Base-by-base conservation (phyloP, 2,329 filamentous ascomycete species). In the Phialocephala subalpina region DNA sequence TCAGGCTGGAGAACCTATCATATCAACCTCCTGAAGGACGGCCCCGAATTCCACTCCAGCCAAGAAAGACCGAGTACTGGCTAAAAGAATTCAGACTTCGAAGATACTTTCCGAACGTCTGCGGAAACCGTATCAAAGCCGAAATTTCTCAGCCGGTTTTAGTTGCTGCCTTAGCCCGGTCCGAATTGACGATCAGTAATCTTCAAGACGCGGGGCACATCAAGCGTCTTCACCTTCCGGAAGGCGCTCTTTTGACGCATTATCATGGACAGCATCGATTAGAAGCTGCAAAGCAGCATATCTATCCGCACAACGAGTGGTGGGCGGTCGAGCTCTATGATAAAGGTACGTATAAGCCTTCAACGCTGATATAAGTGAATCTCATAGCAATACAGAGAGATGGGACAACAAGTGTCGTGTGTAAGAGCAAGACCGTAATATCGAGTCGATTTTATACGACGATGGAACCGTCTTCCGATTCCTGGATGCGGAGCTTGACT, bases 351-450 rank as follows among this genome's bases (percentile, higher is more conserved):
- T 61, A 60, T 22, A 52, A 52, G n/a, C 47, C n/a, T 52, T 61
- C 18, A 65, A 63, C 18, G 20, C 53, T 63, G 25, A 58, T 63
- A 63, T 58, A 63, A 59, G 25, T 63, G 20, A 63, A 58, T 33
- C 55, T 63, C 22, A 58, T 66, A 66, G 36, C 25, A 65, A 61
- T 65, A 65, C 33, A 65, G 42, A 66, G 45, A 66, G 45, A 63
- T 66, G 20, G 56, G 52, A 62, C 33, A 62, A 64, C 35, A 62
- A 67, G 49, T 67, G 22, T 67, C 38, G 40, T 67, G n/a, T 67
- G 18, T n/a, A 67, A 65, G 38, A 67, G 52, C 33, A 67, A 65
- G 52, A 67, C 55, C 47, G 47, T 65, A 67, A 67, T 65, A 65
- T 65, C 40, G 58, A 65, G 58, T 65, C 65, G 40, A 64, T 67